Evolutionary conservation across 306 rosid species (phyloP).

Genomic region (Cucumis hystrix): DNA sequence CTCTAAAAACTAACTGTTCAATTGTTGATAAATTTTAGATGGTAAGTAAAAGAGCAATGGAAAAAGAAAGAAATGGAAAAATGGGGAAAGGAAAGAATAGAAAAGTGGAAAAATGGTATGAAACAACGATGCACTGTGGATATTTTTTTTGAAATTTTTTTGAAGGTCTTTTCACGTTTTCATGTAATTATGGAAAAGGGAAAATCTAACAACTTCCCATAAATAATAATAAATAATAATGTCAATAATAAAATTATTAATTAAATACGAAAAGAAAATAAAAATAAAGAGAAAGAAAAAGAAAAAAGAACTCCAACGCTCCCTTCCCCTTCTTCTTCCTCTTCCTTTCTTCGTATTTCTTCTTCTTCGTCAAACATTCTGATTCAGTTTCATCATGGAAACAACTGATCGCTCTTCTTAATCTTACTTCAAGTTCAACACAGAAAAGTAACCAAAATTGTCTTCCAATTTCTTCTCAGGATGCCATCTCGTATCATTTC

Average conservation of each 20-base stretch:
- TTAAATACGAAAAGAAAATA: not conserved
- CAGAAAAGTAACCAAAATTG: not conserved
- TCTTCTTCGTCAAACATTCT: not conserved
- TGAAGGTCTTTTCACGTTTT: not conserved
- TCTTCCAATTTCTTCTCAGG: not conserved
- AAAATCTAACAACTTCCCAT: not conserved
- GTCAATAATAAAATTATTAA: not conserved
- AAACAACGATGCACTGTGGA: not conserved
- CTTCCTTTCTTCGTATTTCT: not conserved
- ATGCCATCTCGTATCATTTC: constrained; percentile 48
- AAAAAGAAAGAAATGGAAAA: not conserved
- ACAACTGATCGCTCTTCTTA: not conserved
- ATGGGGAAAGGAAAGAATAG: not conserved
- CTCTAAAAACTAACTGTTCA: too few relatives aligned
- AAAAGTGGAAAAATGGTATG: not conserved
- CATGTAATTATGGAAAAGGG: constrained; percentile 3
- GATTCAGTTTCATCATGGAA: not conserved
- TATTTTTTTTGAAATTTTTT: not conserved
- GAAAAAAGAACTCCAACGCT: not conserved
- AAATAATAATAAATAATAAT: not conserved
- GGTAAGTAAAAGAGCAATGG: not conserved
- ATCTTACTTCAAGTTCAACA: not conserved
- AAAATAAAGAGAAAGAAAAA: too few relatives aligned
- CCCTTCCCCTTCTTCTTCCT: not conserved
- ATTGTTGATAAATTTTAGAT: too few relatives aligned